Base-by-base conservation (phyloP, 371 early-diverging fungal genomes). In the Mortierella sp. region DNA sequence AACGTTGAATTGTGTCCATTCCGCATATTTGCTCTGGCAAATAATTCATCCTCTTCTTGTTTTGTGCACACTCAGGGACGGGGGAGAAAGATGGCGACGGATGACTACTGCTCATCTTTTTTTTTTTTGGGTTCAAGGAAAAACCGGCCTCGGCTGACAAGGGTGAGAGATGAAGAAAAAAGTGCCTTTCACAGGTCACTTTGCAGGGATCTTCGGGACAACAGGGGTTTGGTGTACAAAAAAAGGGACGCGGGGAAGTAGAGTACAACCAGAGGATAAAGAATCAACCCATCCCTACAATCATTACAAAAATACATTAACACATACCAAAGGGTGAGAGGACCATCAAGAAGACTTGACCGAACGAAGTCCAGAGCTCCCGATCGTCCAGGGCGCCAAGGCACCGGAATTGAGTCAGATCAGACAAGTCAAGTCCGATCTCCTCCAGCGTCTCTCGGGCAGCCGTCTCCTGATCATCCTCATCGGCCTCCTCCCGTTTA, bases 361-460 rank as follows among this genome's bases (percentile, higher is more conserved):
- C 90, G 70, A 86, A 88, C 1, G 92, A 84, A 1, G 92, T 89
- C 27, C 88, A 88, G 14, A 95, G 89, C 75, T 93, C 92, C 44
- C 94, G 87, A 77, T 93, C 93, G 78, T 94, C 93, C 70, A 95
- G 75, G n/a, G 90, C 89, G 1, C 96, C 96, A 35, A 94, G 75
- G 58, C 75, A 89, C 5, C 91, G 72, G 82, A 92, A 95, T 43
- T 85, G 86, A 6, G 81, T 75, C 51, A 85, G 78, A 70, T 87
- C 82, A n/a, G 82, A 86, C n/a, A 93, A 82, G 88, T 93, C 91
- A 2, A 93, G 77, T 10, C 93, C 94, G 74, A 93, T 81, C 68
- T 95, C 96, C 83, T 95, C 96, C 48, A 89, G 43, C 0, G 92
- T 93, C 81, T 95, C 96, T 78, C 96, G 79, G 72, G 88, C 90